These are phyloP conservation scores for Drechslerella dactyloides DNA, from an alignment of 2,329 filamentous ascomycete species.

Conservation along the genomic window DNA sequence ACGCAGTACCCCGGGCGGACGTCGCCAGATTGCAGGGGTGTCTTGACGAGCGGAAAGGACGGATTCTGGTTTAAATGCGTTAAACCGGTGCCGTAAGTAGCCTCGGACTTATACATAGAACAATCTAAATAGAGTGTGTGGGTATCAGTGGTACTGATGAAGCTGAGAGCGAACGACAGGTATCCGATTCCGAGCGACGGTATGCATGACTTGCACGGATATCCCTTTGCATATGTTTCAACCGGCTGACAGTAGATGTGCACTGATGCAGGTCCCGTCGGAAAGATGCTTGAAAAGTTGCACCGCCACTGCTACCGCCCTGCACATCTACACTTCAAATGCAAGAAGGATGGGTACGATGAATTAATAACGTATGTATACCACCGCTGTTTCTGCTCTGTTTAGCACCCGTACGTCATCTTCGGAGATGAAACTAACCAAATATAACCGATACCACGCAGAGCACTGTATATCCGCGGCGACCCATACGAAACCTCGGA, in stretches of 20 bases:
- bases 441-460: slow-evolving; percentile 6
- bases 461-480: slow-evolving; percentile 74
- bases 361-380: slow-evolving; percentile 77
- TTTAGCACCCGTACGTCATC: too few relatives aligned
- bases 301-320: slow-evolving; percentile 79
- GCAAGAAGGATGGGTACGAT: slow-evolving; percentile 79
- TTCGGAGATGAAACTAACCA: neutral
- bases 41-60: slow-evolving; percentile 72
- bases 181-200: slow-evolving; percentile 47
- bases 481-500: slow-evolving; percentile 84
- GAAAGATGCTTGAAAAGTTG: slow-evolving; percentile 69
- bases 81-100: slow-evolving; percentile 72
- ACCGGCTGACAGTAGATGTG: neutral
- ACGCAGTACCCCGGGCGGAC: slow-evolving; percentile 73
- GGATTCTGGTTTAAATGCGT: slow-evolving; percentile 88
- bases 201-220: neutral
- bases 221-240: neutral
- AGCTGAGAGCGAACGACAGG: slow-evolving; percentile 6
- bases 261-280: slow-evolving; percentile 68
- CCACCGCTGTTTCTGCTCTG: too few relatives aligned
- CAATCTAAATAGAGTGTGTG: neutral
- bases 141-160: neutral
- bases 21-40: slow-evolving; percentile 73
- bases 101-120: slow-evolving; percentile 61
- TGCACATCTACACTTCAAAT: slow-evolving; percentile 87